phyloP scores from a whole-genome alignment of 2,329 filamentous ascomycete species.

The Endothia cerciana region DNA sequence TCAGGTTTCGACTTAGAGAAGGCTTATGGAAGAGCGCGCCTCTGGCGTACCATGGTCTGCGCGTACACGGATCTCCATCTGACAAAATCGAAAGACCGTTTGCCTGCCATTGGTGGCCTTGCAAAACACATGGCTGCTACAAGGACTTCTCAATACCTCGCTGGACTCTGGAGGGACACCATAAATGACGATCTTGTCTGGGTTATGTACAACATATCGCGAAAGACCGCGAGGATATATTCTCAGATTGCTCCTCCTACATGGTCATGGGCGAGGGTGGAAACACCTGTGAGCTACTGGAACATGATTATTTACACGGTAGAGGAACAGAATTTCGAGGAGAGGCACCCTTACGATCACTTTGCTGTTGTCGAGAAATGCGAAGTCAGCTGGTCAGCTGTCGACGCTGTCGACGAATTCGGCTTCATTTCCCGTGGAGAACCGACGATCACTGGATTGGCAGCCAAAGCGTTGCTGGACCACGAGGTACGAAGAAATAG shows the following conservation, averaged over 20 bases:
- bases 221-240: neutral
- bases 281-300: neutral
- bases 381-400: neutral
- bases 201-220: neutral
- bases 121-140: neutral
- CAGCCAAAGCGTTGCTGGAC: neutral
- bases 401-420: constrained; percentile 5
- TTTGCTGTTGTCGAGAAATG: neutral
- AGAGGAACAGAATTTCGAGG: neutral
- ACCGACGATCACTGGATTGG: neutral
- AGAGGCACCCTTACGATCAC: constrained; percentile 3
- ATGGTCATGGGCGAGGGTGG: constrained; percentile 6
- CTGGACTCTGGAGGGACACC: neutral
- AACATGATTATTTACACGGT: neutral
- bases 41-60: constrained; percentile 6
- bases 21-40: neutral
- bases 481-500: neutral
- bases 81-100: neutral
- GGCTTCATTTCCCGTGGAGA: neutral
- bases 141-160: neutral
- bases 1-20: neutral
- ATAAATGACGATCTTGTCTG: constrained; percentile 6
- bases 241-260: neutral
- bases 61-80: neutral
- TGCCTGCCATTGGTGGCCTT: constrained; percentile 4